Percentiles rank a stretch among this genome's conserved stretches.
phyloP scores from a whole-genome alignment of 768 basidiomycete species.

The Boletus tylopilopsis region DNA sequence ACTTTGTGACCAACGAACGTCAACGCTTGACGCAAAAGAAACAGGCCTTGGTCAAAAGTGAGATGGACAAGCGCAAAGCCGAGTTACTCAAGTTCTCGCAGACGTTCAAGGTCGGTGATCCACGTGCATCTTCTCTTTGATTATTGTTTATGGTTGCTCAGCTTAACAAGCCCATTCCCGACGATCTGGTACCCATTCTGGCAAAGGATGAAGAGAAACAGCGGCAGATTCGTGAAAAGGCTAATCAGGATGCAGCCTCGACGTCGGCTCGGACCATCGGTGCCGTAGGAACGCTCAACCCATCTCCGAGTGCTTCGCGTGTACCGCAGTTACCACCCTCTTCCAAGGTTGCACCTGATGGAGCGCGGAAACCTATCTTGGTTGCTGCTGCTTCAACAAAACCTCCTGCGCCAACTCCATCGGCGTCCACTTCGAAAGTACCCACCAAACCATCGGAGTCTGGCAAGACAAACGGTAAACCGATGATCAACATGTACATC shows the following conservation, averaged over 20 bases:
- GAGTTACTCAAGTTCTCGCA: constrained; percentile 92
- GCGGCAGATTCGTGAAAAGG: constrained; percentile 75
- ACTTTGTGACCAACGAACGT: constrained; percentile 90
- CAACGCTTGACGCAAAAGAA: constrained; percentile 88
- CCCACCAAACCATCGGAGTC: constrained; percentile 28
- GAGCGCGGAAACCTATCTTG: constrained; percentile 24
- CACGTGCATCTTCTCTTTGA: not conserved
- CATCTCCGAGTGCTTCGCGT: constrained; percentile 47
- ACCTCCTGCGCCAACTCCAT: constrained; percentile 27
- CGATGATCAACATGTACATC: constrained; percentile 69
- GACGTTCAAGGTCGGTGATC: constrained; percentile 77
- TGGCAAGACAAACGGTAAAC: constrained; percentile 41
- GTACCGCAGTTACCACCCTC: constrained; percentile 32
- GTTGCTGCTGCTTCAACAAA: constrained; percentile 25
- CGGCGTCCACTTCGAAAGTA: constrained; percentile 30
- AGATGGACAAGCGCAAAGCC: constrained; percentile 92
- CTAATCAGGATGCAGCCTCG: constrained; percentile 63
- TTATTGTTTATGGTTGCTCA: constrained; percentile 27
- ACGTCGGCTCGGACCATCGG: constrained; percentile 68
- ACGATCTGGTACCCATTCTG: constrained; percentile 87
- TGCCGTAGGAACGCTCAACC: constrained; percentile 35
- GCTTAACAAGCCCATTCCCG: constrained; percentile 94
- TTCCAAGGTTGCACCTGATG: constrained; percentile 29
- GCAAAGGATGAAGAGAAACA: constrained; percentile 95
- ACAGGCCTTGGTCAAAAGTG: constrained; percentile 82